phyloP scores from a whole-genome alignment of 1,284 basidiomycete genomes.

The Stereum hirsutum region DNA sequence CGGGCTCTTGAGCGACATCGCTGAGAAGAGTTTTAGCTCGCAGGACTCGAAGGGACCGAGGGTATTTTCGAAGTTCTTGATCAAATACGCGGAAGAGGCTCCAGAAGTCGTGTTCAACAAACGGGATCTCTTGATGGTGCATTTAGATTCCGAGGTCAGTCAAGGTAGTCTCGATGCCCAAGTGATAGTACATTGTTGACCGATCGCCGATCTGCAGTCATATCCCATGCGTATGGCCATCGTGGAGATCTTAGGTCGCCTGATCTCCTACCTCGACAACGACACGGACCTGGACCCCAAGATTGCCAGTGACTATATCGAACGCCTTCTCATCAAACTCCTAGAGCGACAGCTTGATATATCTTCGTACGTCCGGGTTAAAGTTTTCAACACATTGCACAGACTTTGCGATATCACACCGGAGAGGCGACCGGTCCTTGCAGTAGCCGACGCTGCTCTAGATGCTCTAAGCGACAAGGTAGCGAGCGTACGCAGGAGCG shows the following conservation, averaged over 20 bases:
- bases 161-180: neutral
- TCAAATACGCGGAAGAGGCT: slow-evolving; percentile 75
- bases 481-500: slow-evolving; percentile 79
- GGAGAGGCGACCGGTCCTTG: slow-evolving; percentile 68
- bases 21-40: slow-evolving; percentile 66
- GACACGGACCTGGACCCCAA: slow-evolving; percentile 47
- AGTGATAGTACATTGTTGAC: neutral
- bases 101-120: slow-evolving; percentile 88
- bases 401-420: slow-evolving; percentile 73
- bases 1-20: slow-evolving; percentile 83
- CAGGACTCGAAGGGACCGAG: slow-evolving; percentile 87
- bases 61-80: slow-evolving; percentile 81
- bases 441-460: slow-evolving; percentile 69
- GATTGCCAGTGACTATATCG: slow-evolving; percentile 42
- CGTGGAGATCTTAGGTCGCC: slow-evolving; percentile 76
- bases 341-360: slow-evolving; percentile 85
- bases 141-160: slow-evolving; percentile 87
- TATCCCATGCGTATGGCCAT: slow-evolving; percentile 95
- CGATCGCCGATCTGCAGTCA: slow-evolving; percentile 37
- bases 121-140: slow-evolving; percentile 75
- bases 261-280: slow-evolving; percentile 71
- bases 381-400: slow-evolving; percentile 73
- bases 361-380: slow-evolving; percentile 87
- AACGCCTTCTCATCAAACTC: slow-evolving; percentile 48
- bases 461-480: slow-evolving; percentile 88